phyloP scores from a whole-genome alignment of 306 rosid genomes.

The Cucurbita argyrosperma region DNA sequence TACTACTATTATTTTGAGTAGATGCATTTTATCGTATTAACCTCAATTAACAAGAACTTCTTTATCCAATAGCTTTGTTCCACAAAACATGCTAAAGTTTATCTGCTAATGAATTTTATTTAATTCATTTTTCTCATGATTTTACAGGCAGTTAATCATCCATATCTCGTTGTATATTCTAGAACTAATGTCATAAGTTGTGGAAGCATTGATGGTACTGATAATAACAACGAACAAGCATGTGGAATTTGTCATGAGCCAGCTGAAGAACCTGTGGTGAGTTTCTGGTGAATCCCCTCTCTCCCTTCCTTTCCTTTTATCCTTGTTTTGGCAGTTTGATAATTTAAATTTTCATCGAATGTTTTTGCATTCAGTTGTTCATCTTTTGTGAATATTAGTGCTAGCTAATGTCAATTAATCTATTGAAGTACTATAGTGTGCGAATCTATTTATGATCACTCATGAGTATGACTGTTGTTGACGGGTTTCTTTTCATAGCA shows the following conservation, averaged over 20 bases:
- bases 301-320: neutral
- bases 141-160: slow-evolving; percentile 75
- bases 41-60: neutral
- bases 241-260: slow-evolving; percentile 77
- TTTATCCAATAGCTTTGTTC: neutral
- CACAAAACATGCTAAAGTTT: neutral
- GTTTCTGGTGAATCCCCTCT: slow-evolving; percentile 22
- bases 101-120: neutral
- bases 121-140: neutral
- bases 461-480: too few species aligned
- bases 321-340: neutral
- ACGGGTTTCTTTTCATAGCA: too few species aligned
- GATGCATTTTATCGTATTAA: neutral
- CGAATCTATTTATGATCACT: too few species aligned
- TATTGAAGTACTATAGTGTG: too few species aligned
- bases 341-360: neutral
- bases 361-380: neutral
- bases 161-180: slow-evolving; percentile 78
- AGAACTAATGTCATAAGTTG: slow-evolving; percentile 36
- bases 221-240: slow-evolving; percentile 21
- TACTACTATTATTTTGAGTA: neutral
- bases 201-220: slow-evolving; percentile 15
- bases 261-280: slow-evolving; percentile 64
- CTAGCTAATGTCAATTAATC: too few species aligned
- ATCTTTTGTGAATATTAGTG: neutral